Percentiles rank a stretch among this genome's conserved stretches.
These are phyloP conservation scores for Pulveroboletus frians DNA, from an alignment of 768 basidiomycete species.

Conservation along the genomic window DNA sequence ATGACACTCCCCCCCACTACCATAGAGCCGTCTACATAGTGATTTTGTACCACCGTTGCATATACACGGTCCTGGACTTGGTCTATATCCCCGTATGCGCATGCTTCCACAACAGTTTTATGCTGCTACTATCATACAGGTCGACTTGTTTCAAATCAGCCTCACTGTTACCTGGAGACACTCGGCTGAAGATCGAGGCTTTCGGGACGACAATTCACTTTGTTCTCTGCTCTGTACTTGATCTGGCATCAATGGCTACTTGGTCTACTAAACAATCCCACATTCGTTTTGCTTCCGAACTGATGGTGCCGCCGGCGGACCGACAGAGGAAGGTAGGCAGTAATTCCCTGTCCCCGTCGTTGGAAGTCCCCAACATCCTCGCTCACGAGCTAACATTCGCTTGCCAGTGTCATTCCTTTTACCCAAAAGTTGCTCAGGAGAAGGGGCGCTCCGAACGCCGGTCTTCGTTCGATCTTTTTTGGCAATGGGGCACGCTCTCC, in stretches of 20 bases:
- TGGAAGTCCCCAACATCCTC: no score
- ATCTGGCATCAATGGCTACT: conserved; percentile 22
- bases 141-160: conserved; percentile 10
- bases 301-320: conserved; percentile 29
- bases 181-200: not conserved
- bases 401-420: conserved; percentile 26
- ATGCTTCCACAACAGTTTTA: conserved; percentile 11
- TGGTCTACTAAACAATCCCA: conserved; percentile 13
- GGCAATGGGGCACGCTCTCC: conserved; percentile 31
- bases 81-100: conserved; percentile 4
- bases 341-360: not conserved
- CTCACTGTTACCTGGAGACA: not conserved
- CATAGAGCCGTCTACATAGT: not conserved
- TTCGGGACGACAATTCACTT: not conserved
- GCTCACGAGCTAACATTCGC: not conserved
- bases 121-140: not conserved
- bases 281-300: conserved; percentile 32
- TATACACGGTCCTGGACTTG: conserved; percentile 4
- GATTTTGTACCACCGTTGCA: not conserved
- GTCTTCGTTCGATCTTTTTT: conserved; percentile 35
- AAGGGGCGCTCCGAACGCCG: conserved; percentile 32
- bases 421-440: conserved; percentile 39
- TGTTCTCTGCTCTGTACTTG: not conserved
- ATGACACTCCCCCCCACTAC: not conserved
- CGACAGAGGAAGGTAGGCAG: conserved; percentile 30